A percentile compares a stretch with the other conserved stretches of the same genome.
Conservation (phyloP, 345 rosid genomes). For the Leavenworthia alabamica region DNA sequence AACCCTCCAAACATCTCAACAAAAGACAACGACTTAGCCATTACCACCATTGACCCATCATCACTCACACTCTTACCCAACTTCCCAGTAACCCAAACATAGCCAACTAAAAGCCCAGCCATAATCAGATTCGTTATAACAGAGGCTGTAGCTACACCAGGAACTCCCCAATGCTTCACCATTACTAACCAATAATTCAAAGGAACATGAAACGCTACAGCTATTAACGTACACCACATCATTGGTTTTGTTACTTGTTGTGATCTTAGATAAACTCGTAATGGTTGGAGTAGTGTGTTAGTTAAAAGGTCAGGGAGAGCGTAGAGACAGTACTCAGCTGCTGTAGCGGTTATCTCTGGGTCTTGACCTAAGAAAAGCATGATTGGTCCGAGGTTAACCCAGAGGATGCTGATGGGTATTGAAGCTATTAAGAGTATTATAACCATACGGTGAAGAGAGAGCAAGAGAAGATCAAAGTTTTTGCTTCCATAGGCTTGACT, state of each 20-base stretch:
- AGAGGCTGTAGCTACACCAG: conserved; percentile 90
- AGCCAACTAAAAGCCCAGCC: conserved; percentile 69
- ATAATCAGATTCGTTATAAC: conserved; percentile 81
- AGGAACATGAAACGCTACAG: conserved; percentile 78
- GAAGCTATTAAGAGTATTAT: conserved; percentile 61
- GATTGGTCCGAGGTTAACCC: conserved; percentile 80
- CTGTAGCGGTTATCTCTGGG: conserved; percentile 67
- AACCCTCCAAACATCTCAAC: conserved; percentile 51
- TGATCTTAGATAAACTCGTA: conserved; percentile 81
- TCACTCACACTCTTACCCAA: conserved; percentile 50
- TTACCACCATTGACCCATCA: conserved; percentile 25
- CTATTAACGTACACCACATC: conserved; percentile 86
- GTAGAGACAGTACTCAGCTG: conserved; percentile 73
- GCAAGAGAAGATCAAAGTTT: conserved; percentile 78
- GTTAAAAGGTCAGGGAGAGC: conserved; percentile 89
- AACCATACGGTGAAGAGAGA: conserved; percentile 89
- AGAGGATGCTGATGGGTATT: conserved; percentile 72
- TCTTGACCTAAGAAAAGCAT: conserved; percentile 89
- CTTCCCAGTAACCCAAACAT: conserved; percentile 59
- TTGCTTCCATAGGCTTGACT: conserved; percentile 93
- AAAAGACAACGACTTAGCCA: conserved; percentile 31
- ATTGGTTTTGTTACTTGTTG: conserved; percentile 86
- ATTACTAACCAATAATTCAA: conserved; percentile 62
- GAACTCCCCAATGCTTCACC: conserved; percentile 59
- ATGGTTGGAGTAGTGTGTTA: conserved; percentile 77